phyloP scores from a whole-genome alignment of 2,329 filamentous ascomycete species.

The Diaporthe destruens region DNA sequence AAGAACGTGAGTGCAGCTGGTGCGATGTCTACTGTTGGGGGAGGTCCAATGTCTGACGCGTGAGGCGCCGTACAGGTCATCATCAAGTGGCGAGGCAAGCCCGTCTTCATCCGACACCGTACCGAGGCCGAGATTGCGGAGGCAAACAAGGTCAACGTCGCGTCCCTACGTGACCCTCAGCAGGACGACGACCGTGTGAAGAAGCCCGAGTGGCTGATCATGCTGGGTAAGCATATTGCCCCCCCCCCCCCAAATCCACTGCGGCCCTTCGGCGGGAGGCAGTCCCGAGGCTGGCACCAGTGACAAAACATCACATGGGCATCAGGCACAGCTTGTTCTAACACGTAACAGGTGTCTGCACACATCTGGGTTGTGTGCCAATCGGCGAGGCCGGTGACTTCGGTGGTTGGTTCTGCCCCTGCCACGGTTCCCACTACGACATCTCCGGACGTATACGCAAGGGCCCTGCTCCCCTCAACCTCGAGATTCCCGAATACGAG shows the following conservation, averaged over 20 bases:
- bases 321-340: background rate
- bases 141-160: conserved; percentile 88
- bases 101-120: conserved; percentile 99
- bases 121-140: conserved; percentile 93
- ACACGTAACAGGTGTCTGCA: conserved; percentile 84
- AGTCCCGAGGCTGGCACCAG: background rate
- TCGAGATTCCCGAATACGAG: conserved; percentile 92
- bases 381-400: conserved; percentile 99
- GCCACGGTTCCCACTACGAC: conserved; percentile 99
- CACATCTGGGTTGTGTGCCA: conserved; percentile 98
- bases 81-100: conserved; percentile 99
- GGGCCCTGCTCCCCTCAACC: conserved; percentile 96
- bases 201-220: conserved; percentile 98
- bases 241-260: background rate
- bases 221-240: conserved; percentile 78
- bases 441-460: conserved; percentile 98
- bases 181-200: conserved; percentile 92
- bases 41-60: conserved; percentile 13
- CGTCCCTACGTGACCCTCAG: conserved; percentile 90
- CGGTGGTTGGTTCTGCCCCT: conserved; percentile 99
- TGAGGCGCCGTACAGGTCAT: conserved; percentile 74
- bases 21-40: too few relatives aligned
- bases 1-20: conserved; percentile 86
- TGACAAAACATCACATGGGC: conserved; percentile 8
- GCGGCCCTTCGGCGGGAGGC: background rate